phyloP scores from a whole-genome alignment of 2,329 filamentous ascomycete species.

The Fonsecaea pugnacius region DNA sequence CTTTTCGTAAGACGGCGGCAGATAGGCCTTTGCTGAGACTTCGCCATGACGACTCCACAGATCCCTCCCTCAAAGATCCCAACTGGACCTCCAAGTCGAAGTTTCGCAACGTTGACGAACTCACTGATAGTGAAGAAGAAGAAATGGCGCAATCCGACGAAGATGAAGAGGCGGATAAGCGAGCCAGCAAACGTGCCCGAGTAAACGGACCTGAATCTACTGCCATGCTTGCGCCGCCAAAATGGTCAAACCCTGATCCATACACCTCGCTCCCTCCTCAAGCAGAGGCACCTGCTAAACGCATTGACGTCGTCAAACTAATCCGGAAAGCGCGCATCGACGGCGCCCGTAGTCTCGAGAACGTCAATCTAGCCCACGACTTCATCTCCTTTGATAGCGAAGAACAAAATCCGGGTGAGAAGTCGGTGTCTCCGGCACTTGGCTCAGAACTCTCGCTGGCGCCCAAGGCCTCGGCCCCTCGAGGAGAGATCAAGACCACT shows the following conservation, averaged over 20 bases:
- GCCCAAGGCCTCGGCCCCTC: slow-evolving; percentile 32
- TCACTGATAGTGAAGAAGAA: slow-evolving; percentile 53
- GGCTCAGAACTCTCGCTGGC: slow-evolving; percentile 44
- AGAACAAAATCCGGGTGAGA: slow-evolving; percentile 41
- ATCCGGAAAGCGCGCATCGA: slow-evolving; percentile 85
- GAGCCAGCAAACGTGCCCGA: slow-evolving; percentile 44
- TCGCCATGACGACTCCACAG: slow-evolving; percentile 21
- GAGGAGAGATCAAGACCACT: slow-evolving; percentile 45
- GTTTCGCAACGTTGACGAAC: slow-evolving; percentile 41
- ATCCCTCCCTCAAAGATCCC: slow-evolving; percentile 20
- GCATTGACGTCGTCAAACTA: slow-evolving; percentile 83
- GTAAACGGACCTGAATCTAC: slow-evolving; percentile 37
- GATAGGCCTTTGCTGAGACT: slow-evolving; percentile 31
- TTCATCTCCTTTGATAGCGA: slow-evolving; percentile 84
- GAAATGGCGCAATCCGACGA: slow-evolving; percentile 51
- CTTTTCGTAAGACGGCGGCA: slow-evolving; percentile 16
- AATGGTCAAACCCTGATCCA: slow-evolving; percentile 95
- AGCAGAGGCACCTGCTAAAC: slow-evolving; percentile 73
- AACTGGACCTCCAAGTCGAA: slow-evolving; percentile 33
- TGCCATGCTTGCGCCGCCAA: slow-evolving; percentile 56
- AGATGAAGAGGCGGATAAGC: slow-evolving; percentile 40
- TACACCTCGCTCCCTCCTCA: slow-evolving; percentile 85
- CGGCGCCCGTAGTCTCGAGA: slow-evolving; percentile 61
- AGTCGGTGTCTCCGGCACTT: slow-evolving; percentile 22
- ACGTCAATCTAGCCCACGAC: slow-evolving; percentile 53